Percentiles rank a stretch among this genome's conserved stretches.
phyloP scores from a whole-genome alignment of 306 rosid genomes.

The Cicer chorassanicum region DNA sequence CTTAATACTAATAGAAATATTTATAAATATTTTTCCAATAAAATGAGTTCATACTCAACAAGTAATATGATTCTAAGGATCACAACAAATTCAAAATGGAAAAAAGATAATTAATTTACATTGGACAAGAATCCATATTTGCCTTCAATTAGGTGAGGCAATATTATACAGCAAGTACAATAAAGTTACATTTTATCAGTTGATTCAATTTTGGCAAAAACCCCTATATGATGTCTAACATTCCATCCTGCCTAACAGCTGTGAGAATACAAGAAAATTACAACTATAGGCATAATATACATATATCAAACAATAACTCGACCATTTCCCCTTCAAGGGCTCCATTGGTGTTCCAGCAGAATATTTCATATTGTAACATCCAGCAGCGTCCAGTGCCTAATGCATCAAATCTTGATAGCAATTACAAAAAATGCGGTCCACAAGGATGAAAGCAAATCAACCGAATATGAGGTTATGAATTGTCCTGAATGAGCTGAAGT shows the following conservation, averaged over 20 bases:
- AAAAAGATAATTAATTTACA: neutral
- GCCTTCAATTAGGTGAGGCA: slow-evolving; percentile 19
- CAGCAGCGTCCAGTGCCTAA: slow-evolving; percentile 35
- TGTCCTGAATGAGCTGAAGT: slow-evolving; percentile 39
- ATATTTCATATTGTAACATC: slow-evolving; percentile 30
- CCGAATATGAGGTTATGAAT: slow-evolving; percentile 24
- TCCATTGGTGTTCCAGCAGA: slow-evolving; percentile 22
- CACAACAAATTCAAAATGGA: neutral
- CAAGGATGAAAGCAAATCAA: slow-evolving; percentile 36
- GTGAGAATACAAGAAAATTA: slow-evolving; percentile 31
- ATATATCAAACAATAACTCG: slow-evolving; percentile 35
- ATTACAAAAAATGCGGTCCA: slow-evolving; percentile 22
- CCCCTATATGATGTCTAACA: slow-evolving; percentile 11
- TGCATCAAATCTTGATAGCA: slow-evolving; percentile 15
- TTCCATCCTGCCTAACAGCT: slow-evolving; percentile 20
- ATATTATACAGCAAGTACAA: slow-evolving; percentile 18
- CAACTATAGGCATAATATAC: slow-evolving; percentile 25
- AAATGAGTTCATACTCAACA: slow-evolving; percentile 12
- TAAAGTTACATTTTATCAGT: neutral
- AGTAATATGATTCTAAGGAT: neutral
- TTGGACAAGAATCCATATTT: neutral
- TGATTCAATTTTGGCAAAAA: slow-evolving; percentile 22
- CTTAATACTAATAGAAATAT: neutral
- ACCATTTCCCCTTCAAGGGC: slow-evolving; percentile 31
- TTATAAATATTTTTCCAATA: neutral